Base-by-base conservation (phyloP, 345 rosid genomes). In the Melaleuca alternifolia region DNA sequence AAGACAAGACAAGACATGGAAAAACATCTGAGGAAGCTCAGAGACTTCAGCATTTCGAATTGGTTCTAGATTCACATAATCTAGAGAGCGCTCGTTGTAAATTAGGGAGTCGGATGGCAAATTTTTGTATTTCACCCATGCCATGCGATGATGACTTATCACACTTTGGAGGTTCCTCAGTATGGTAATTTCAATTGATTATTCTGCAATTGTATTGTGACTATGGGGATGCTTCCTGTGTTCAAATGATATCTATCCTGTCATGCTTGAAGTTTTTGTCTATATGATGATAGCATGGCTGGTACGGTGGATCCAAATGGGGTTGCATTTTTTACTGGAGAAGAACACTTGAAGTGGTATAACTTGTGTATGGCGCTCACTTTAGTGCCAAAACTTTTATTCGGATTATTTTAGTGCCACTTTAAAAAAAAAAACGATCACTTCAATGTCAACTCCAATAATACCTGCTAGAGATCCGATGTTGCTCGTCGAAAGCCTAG, bases 11-110 rank as follows among this genome's bases (percentile, higher is more conserved):
- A 89, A 92, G 98, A 97, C 82, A 95, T 97, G 98, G 98, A 97
- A 92, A 96, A 88, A 91, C 97, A 96, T 92, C 98, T 96, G 51
- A 92, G 96, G 30, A 97, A 97, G 91, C 92, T 96, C 75, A 89
- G 98, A 30, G 98, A 97, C 93, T 96, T 94, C 88, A 91, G 87
- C 83, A 82, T 92, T 88, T 97, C 98, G 5, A 97, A 97, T 89
- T 97, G 98, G 98, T 94, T 97, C 92, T 97, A 87, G 79, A 71
- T 71, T 71, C 26, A 71, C 26, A 71, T 71, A 37, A 37, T 37
- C 48, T 71, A 21, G 81, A 20, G 48, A 71, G 81, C 26, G 3
- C 81, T 71, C 46, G 11, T 71, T 18, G 79, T 33, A 71, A 71
- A 65, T 33, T 71, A 18, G 24, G 79, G 5, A 37, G 79, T 71